A percentile compares a stretch with the other conserved stretches of the same genome.
These are phyloP conservation scores for Xylogone sp. DNA, from an alignment of 2,329 filamentous ascomycete genomes.

Conservation along the genomic window DNA sequence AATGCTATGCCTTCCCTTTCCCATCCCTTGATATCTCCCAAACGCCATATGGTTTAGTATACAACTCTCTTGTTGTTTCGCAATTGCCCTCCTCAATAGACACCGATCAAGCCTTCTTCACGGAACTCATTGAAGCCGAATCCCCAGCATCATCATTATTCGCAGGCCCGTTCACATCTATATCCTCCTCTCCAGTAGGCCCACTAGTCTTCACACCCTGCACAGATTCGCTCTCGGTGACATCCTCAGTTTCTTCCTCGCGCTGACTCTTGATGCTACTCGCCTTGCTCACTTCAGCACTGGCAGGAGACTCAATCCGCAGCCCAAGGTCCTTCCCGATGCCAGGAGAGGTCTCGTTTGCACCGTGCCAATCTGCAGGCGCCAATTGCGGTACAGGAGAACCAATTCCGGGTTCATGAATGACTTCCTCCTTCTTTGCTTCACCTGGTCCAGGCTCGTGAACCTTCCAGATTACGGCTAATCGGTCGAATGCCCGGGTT, in stretches of 20 bases:
- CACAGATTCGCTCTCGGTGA: slow-evolving; percentile 14
- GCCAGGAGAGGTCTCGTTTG: slow-evolving; percentile 40
- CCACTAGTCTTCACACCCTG: slow-evolving; percentile 22
- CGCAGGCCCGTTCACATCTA: slow-evolving; percentile 17
- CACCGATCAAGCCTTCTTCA: no score
- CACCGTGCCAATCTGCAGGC: slow-evolving; percentile 71
- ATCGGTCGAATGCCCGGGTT: slow-evolving; percentile 71
- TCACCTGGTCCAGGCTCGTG: slow-evolving; percentile 23
- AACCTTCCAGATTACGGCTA: slow-evolving; percentile 80
- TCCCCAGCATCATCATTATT: slow-evolving; percentile 10
- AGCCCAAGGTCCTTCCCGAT: slow-evolving; percentile 65
- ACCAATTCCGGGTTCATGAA: slow-evolving; percentile 62
- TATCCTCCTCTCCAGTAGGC: slow-evolving; percentile 21
- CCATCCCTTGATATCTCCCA: no score
- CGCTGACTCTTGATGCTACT: slow-evolving; percentile 56
- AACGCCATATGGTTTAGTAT: no score
- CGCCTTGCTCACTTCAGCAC: slow-evolving; percentile 65
- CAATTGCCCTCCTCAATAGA: no score
- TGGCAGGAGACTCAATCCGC: slow-evolving; percentile 59
- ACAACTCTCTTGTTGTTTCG: no score
- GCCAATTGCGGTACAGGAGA: slow-evolving; percentile 66
- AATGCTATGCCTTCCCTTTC: no score
- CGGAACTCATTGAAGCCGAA: no score
- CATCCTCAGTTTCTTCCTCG: background rate
- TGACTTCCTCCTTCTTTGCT: slow-evolving; percentile 35